Evolutionary conservation across 1,284 basidiomycete species (phyloP), one percentile per base, ranked within the genome.

Genomic region (Anthracocystis panici-leucophaei): DNA sequence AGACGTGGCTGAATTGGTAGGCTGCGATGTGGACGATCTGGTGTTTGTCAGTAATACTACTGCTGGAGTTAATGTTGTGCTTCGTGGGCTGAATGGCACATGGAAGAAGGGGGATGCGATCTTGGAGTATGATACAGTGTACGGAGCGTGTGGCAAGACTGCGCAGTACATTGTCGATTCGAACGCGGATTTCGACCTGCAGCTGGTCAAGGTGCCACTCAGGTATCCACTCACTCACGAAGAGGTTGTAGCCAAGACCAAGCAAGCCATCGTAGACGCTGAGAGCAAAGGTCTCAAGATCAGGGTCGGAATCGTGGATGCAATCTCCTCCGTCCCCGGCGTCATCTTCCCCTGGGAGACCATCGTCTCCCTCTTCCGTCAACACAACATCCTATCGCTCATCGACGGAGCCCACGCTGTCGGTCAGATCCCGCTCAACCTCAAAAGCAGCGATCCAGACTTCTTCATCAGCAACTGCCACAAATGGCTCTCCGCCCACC

Each of bases 341-440:
- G 89, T 90, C 4, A 81, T 88, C 0, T 86, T 93, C 33, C 94
- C 94, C 0, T 96, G 94, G 94, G 87, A 91, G 81, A 89, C 91
- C 68, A 88, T 95, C 81, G 76, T 77, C 38, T n/a, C 45, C 6
- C 53, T 85, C 5, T 78, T 82, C 41, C 75, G 73, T 23, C 35
- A 77, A 20, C 56, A 84, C 42, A 38, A 50, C 2, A 75, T 86
- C 42, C 70, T 85, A 11, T 74, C 75, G 27, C 62, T 82, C 20
- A 72, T 97, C 16, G 94, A 97, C 78, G 94, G 88, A 0, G 94
- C 94, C 0, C 94, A 96, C 83, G 90, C 91, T 4, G 90, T 95
- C 50, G 93, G 93, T 0, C 85, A 86, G 57, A 74, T 81, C 20
- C 70, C 75, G 1, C 53, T 86, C 8, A 72, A 89, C 51, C 59